Evolutionary conservation across 768 basidiomycete species (phyloP).

Genomic region (Mycena epipterygia): DNA sequence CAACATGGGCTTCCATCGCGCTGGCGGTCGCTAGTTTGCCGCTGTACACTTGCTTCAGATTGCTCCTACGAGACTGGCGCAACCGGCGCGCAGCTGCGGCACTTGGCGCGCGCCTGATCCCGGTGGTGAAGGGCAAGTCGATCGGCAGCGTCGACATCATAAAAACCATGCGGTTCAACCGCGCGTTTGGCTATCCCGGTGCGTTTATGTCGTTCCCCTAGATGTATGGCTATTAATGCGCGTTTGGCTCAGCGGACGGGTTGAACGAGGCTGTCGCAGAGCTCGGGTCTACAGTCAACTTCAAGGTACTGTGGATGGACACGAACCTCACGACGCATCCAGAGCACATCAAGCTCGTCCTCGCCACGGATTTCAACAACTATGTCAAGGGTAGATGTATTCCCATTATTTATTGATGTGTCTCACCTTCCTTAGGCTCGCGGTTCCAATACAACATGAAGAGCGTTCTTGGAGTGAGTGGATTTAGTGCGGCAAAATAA

Average conservation of each 20-base stretch:
- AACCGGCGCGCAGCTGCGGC: conserved; percentile 18
- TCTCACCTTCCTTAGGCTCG: conserved; percentile 8
- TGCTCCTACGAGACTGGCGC: conserved; percentile 4
- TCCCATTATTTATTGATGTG: neutral
- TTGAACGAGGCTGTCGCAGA: conserved; percentile 19
- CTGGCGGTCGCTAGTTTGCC: conserved; percentile 19
- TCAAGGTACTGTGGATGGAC: conserved; percentile 35
- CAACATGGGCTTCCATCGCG: neutral
- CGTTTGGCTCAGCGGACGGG: conserved; percentile 20
- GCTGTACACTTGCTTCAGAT: neutral
- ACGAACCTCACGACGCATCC: conserved; percentile 37
- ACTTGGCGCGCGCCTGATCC: conserved; percentile 44
- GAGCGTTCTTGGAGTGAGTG: conserved; percentile 32
- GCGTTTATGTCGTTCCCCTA: neutral
- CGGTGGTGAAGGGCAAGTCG: conserved; percentile 34
- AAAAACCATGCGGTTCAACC: conserved; percentile 35
- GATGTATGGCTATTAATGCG: too few relatives aligned
- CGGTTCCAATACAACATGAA: conserved; percentile 28
- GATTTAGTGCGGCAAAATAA: neutral
- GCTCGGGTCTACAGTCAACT: conserved; percentile 33
- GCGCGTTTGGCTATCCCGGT: conserved; percentile 50
- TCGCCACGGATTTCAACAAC: conserved; percentile 44
- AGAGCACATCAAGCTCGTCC: conserved; percentile 43
- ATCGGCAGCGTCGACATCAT: conserved; percentile 49
- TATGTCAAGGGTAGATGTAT: conserved; percentile 40